Conservation (phyloP, 192 early-diverging fungal species). For the Coemansia sp. region DNA sequence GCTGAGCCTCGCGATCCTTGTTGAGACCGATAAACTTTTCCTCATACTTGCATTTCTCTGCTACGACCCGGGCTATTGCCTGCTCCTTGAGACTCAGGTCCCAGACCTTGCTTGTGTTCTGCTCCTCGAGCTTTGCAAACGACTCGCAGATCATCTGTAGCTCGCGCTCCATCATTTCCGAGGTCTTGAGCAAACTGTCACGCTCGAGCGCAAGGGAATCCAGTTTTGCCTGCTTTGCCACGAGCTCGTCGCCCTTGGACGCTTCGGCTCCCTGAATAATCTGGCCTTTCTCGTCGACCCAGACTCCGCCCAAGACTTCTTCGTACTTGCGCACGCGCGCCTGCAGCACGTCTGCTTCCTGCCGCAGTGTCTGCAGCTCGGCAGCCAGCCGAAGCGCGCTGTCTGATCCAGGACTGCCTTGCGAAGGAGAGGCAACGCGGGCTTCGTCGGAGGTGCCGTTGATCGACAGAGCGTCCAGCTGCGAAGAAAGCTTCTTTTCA, state of each 20-base stretch:
- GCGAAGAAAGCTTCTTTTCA: constrained; percentile 49
- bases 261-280: constrained; percentile 8
- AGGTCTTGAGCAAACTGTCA: constrained; percentile 56
- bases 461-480: constrained; percentile 44
- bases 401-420: constrained; percentile 30
- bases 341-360: constrained; percentile 26
- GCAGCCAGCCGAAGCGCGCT: constrained; percentile 18
- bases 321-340: constrained; percentile 49
- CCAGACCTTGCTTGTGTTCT: constrained; percentile 76
- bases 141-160: constrained; percentile 59
- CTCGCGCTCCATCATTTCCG: constrained; percentile 58
- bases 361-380: constrained; percentile 34
- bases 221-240: constrained; percentile 52
- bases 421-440: constrained; percentile 21
- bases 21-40: constrained; percentile 76
- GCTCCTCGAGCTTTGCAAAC: constrained; percentile 81
- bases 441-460: constrained; percentile 32
- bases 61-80: constrained; percentile 70
- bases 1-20: constrained; percentile 67
- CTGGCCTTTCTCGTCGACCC: constrained; percentile 27
- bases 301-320: constrained; percentile 32
- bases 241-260: constrained; percentile 34
- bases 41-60: constrained; percentile 83
- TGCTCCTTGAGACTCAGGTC: constrained; percentile 77
- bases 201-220: constrained; percentile 58